Evolutionary conservation across 352 stramenopile genomes (phyloP), one percentile per base, ranked within the genome.

Genomic region (Phytophthora ohioensis): DNA sequence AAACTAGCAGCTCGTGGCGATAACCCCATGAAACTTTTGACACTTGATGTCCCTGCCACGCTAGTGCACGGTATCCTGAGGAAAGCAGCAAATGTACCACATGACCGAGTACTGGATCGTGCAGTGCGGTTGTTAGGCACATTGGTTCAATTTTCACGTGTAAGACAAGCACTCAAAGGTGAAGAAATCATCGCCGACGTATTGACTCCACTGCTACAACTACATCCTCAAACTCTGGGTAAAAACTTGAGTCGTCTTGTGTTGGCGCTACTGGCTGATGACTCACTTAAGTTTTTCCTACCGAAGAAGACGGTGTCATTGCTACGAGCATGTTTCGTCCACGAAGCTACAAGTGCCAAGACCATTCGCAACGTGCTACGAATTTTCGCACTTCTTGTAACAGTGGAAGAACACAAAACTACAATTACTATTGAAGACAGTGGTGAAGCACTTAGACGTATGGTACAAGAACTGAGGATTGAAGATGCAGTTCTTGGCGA

Each of bases 271-370:
- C 76, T 94, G 3, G 68, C 82, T 12, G 84, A 94, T 38, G 85
- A 94, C 42, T 90, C 87, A 5, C 76, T 94, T 38, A 90, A 90
- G 64, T 92, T 94, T 38, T 94, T 94, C 52, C 55, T 94, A 11
- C 87, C 85, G 0, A 94, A 94, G 67, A 91, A 92, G 43, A 92
- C 87, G 0, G 81, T 94, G 3, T 81, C 79, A 57, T 55, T 93
- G 5, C 58, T 94, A 1, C 75, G 86, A 11, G 69, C 78, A 12
- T 79, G 91, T 12, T 86, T 92, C 47, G 86, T 83, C 2, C 79
- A 87, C 13, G 36, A 69, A 1, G 49, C 32, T 1, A 77, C 83
- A 3, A 71, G 52, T 15, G n/a, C 65, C 5, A 94, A 94, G 64
- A 84, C 85, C 0, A 71, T 84, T 21, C 83, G 87, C 10, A 94